These are phyloP conservation scores for Entomortierella chlamydospora DNA, from an alignment of 192 early-diverging fungal genomes.

Conservation along the genomic window DNA sequence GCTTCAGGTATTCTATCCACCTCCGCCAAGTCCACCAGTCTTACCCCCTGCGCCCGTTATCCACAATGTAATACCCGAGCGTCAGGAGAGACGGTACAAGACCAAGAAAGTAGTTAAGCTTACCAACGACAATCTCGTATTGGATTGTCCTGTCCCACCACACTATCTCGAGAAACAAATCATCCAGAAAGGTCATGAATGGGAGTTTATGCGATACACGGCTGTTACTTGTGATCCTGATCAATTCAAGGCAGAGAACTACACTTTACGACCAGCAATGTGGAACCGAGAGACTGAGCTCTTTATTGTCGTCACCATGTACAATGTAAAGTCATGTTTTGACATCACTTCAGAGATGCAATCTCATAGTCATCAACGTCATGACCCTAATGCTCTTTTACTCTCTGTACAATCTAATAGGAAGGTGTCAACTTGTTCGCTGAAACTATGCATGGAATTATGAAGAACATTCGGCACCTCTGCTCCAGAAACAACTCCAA, in stretches of 20 bases:
- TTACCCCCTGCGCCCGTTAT: constrained; percentile 56
- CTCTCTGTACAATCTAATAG: constrained; percentile 21
- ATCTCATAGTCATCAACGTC: no score
- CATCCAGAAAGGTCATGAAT: constrained; percentile 68
- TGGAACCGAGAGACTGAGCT: constrained; percentile 75
- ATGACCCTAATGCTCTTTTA: background rate
- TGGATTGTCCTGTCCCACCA: constrained; percentile 77
- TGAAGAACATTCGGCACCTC: constrained; percentile 84
- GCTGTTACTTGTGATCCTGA: constrained; percentile 77
- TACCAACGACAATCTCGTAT: constrained; percentile 74
- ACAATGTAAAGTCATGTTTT: constrained; percentile 53
- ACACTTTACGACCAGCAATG: constrained; percentile 74
- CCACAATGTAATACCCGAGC: constrained; percentile 54
- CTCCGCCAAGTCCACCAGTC: constrained; percentile 46
- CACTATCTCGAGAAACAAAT: constrained; percentile 60
- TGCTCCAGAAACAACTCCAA: constrained; percentile 66
- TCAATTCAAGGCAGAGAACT: constrained; percentile 67
- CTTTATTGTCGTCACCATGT: constrained; percentile 88
- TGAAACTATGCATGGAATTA: constrained; percentile 79
- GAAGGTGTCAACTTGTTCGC: constrained; percentile 82
- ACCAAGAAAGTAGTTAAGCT: constrained; percentile 68
- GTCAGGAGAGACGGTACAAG: constrained; percentile 64
- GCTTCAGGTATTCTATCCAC: constrained; percentile 32
- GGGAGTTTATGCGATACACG: constrained; percentile 81
- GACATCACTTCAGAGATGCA: background rate